Percentiles rank a stretch among this genome's conserved stretches.
Evolutionary conservation across 2,329 filamentous ascomycete genomes (phyloP).

Genomic region (Fusarium sp.): DNA sequence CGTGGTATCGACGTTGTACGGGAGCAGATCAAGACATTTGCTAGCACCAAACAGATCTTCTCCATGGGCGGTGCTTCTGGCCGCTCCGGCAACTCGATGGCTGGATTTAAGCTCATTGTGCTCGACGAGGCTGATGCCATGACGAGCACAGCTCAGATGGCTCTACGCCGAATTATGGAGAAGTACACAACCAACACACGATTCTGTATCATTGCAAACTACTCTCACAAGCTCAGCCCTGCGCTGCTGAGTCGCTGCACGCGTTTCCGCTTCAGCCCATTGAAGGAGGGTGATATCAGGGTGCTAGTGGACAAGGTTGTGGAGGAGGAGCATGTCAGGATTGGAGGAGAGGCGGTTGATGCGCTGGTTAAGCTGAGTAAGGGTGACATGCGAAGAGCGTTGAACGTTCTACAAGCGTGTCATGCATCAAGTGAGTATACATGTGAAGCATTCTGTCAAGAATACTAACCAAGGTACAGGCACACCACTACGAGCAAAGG

Average conservation of each 20-base stretch:
- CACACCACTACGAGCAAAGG: constrained; percentile 72
- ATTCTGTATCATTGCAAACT: constrained; percentile 99
- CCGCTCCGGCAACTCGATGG: constrained; percentile 62
- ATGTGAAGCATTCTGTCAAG: neutral
- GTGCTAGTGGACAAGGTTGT: constrained; percentile 90
- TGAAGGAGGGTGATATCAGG: constrained; percentile 89
- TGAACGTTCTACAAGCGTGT: constrained; percentile 97
- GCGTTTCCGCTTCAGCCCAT: constrained; percentile 91
- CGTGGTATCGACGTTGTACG: constrained; percentile 97
- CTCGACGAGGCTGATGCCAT: constrained; percentile 99
- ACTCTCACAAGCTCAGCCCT: constrained; percentile 96
- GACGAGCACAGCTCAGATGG: constrained; percentile 99
- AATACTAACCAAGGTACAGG: constrained; percentile 54
- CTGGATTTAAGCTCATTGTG: constrained; percentile 93
- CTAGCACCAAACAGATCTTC: constrained; percentile 98
- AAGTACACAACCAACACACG: constrained; percentile 98
- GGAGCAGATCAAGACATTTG: constrained; percentile 99
- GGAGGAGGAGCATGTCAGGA: constrained; percentile 85
- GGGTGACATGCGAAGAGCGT: constrained; percentile 92
- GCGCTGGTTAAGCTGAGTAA: constrained; percentile 88
- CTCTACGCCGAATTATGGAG: constrained; percentile 95
- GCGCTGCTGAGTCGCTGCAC: constrained; percentile 94
- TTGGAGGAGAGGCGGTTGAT: constrained; percentile 82
- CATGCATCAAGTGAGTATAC: constrained; percentile 82
- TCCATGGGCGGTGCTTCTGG: constrained; percentile 66